These are phyloP conservation scores for California macrophylla DNA, from an alignment of 441 rosid species.

Conservation along the genomic window DNA sequence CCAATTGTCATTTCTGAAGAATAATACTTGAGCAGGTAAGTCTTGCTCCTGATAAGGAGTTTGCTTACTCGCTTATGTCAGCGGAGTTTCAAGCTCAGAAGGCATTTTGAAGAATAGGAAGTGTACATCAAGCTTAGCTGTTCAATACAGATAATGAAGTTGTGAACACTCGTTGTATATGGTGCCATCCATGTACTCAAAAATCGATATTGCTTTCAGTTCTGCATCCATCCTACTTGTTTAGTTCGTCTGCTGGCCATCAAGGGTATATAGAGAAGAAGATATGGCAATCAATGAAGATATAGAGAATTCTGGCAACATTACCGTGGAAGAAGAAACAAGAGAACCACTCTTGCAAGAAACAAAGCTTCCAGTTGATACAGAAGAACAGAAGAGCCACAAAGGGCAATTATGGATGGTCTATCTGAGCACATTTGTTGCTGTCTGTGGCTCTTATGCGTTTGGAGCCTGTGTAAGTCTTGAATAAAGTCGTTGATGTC, in stretches of 20 bases:
- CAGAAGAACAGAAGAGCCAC: constrained; percentile 15
- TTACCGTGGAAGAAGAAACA: background rate
- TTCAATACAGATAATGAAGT: background rate
- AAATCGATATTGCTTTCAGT: background rate
- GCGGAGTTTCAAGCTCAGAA: background rate
- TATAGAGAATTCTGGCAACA: constrained; percentile 15
- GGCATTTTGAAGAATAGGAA: background rate
- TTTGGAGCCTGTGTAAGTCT: constrained; percentile 53
- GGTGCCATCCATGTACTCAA: background rate
- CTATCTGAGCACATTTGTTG: constrained; percentile 42
- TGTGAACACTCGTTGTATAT: background rate
- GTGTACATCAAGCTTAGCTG: background rate
- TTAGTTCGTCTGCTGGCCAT: background rate
- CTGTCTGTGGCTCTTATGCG: constrained; percentile 51
- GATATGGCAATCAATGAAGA: constrained; percentile 25
- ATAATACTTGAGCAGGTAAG: background rate
- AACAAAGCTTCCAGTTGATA: constrained; percentile 9
- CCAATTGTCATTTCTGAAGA: background rate
- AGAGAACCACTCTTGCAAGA: constrained; percentile 32
- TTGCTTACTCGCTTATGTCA: background rate
- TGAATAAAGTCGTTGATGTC: background rate
- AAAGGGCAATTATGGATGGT: constrained; percentile 35
- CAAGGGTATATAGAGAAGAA: constrained; percentile 1
- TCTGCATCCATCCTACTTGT: background rate
- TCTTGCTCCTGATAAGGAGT: background rate